A percentile compares a stretch with the other conserved stretches of the same genome.
These are phyloP conservation scores for Saitozyma sp. DNA, from an alignment of 768 basidiomycete genomes.

Conservation along the genomic window DNA sequence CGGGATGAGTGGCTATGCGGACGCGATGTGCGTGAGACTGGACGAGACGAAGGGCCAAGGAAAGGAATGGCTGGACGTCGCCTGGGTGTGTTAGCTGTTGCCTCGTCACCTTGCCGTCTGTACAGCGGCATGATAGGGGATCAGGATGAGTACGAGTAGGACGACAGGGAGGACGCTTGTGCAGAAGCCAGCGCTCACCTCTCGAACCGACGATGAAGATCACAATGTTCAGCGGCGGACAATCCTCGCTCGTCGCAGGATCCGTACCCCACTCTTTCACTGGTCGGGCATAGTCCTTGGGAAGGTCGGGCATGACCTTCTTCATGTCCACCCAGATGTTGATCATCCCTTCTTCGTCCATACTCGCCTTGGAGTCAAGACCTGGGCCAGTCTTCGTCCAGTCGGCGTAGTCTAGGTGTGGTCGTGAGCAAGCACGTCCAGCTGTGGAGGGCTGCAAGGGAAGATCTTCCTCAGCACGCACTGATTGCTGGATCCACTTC, in stretches of 20 bases:
- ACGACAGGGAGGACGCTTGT: not conserved
- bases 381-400: conserved; percentile 36
- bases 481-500: conserved; percentile 40
- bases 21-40: conserved; percentile 62
- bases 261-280: conserved; percentile 60
- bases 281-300: conserved; percentile 56
- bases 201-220: conserved; percentile 70
- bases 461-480: conserved; percentile 8
- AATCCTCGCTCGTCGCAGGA: conserved; percentile 19
- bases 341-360: conserved; percentile 48
- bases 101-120: not conserved
- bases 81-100: conserved; percentile 51
- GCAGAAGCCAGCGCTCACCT: conserved; percentile 53
- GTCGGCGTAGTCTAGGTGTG: conserved; percentile 33
- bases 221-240: conserved; percentile 60
- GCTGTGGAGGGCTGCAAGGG: not conserved
- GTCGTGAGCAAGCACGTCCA: not conserved
- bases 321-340: conserved; percentile 56
- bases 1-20: conserved; percentile 65
- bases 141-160: not conserved
- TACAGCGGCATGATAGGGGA: not conserved
- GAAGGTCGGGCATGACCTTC: conserved; percentile 59
- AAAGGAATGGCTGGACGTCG: conserved; percentile 68
- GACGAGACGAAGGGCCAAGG: conserved; percentile 59
- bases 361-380: conserved; percentile 35